A percentile compares a stretch with the other conserved stretches of the same genome.
These are phyloP conservation scores for Piedraia hortae DNA, from an alignment of 2,329 filamentous ascomycete genomes.

Conservation along the genomic window DNA sequence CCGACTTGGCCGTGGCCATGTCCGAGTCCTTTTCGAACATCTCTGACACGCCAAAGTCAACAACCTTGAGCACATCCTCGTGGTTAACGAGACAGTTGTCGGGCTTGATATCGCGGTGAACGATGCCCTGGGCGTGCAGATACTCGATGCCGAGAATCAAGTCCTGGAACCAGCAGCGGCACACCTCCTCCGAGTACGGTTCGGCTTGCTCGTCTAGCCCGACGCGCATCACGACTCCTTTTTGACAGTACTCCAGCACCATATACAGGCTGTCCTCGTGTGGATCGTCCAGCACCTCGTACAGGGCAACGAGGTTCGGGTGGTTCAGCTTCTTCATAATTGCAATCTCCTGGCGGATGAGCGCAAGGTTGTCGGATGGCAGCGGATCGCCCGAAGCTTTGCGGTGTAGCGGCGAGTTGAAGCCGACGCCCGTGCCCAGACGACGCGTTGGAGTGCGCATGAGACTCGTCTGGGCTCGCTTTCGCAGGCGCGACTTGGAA, in stretches of 20 bases:
- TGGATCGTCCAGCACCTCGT: constrained; percentile 87
- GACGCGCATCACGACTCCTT: constrained; percentile 90
- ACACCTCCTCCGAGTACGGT: constrained; percentile 58
- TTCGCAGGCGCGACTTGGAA: constrained; percentile 71
- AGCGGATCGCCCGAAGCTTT: constrained; percentile 21
- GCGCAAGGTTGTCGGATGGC: constrained; percentile 50
- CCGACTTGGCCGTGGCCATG: constrained; percentile 82
- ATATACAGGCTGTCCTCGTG: constrained; percentile 92
- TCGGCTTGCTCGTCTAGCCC: constrained; percentile 57
- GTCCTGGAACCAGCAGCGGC: constrained; percentile 81
- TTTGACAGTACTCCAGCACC: constrained; percentile 97
- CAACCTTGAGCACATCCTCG: constrained; percentile 85
- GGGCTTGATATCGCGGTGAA: constrained; percentile 92
- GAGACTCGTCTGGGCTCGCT: constrained; percentile 71
- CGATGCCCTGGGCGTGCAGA: constrained; percentile 75
- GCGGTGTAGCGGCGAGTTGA: constrained; percentile 36
- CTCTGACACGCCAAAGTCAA: constrained; percentile 96
- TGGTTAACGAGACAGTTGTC: constrained; percentile 79
- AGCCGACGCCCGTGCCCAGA: constrained; percentile 24
- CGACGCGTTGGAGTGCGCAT: constrained; percentile 34
- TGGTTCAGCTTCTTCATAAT: constrained; percentile 99
- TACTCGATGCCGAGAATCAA: constrained; percentile 89
- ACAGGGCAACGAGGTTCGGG: constrained; percentile 70
- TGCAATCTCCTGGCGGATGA: constrained; percentile 89
- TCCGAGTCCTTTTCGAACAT: constrained; percentile 77